A percentile compares a stretch with the other conserved stretches of the same genome.
phyloP scores from a whole-genome alignment of 169 alveolate species.

The Babesia ovata region DNA sequence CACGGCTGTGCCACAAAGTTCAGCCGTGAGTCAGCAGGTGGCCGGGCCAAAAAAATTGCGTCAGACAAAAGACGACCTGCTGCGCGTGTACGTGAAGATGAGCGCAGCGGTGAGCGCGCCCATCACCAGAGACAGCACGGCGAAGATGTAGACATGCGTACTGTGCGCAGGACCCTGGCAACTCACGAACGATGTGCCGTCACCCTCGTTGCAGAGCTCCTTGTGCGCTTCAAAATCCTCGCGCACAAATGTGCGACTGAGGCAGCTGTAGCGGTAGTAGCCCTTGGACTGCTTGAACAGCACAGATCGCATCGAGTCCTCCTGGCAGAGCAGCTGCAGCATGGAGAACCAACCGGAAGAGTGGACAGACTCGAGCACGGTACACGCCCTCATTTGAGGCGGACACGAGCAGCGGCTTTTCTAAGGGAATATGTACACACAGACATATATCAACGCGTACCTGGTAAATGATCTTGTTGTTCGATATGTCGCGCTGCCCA shows the following conservation, averaged over 20 bases:
- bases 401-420: slow-evolving; percentile 65
- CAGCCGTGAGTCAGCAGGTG: neutral
- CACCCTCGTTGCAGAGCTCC: slow-evolving; percentile 59
- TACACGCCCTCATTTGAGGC: slow-evolving; percentile 20
- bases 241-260: slow-evolving; percentile 41
- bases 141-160: slow-evolving; percentile 13
- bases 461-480: slow-evolving; percentile 57
- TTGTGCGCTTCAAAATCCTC: slow-evolving; percentile 67
- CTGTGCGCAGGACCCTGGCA: slow-evolving; percentile 33
- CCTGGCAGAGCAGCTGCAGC: slow-evolving; percentile 38
- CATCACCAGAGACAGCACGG: neutral
- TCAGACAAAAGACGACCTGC: slow-evolving; percentile 24
- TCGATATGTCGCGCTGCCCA: slow-evolving; percentile 52
- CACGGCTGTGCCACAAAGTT: slow-evolving; percentile 10
- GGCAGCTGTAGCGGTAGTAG: slow-evolving; percentile 59
- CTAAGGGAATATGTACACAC: slow-evolving; percentile 1
- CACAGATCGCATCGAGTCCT: slow-evolving; percentile 59
- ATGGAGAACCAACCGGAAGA: slow-evolving; percentile 40
- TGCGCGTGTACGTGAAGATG: slow-evolving; percentile 24
- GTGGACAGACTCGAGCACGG: slow-evolving; percentile 54
- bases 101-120: slow-evolving; percentile 26
- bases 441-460: slow-evolving; percentile 2
- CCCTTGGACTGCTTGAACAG: slow-evolving; percentile 35
- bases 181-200: slow-evolving; percentile 56
- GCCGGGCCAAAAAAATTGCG: neutral